Evolutionary conservation across 257 asterid genomes (phyloP).

Genomic region (Ophiorrhiza pumila): DNA sequence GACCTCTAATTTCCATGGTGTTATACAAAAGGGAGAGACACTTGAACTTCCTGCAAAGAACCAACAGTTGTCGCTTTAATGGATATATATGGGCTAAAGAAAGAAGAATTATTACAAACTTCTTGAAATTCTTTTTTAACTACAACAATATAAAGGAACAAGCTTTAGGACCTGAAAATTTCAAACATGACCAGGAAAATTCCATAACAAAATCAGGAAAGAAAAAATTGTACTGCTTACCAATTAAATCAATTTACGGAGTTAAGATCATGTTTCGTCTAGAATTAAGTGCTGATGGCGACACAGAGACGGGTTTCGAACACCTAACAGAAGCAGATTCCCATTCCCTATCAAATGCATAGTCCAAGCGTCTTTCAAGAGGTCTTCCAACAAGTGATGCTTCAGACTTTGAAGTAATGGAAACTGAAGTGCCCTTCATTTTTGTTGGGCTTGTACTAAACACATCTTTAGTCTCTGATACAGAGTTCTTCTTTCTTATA

Average conservation of each 20-base stretch:
- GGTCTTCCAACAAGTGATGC: constrained; percentile 35
- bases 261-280: constrained; percentile 35
- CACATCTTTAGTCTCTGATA: constrained; percentile 23
- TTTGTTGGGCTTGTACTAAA: constrained; percentile 21
- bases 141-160: not conserved
- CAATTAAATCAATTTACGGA: constrained; percentile 29
- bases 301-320: constrained; percentile 36
- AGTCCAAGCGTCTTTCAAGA: constrained; percentile 57
- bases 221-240: constrained; percentile 24
- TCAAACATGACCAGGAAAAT: not conserved
- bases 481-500: constrained; percentile 41
- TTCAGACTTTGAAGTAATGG: constrained; percentile 30
- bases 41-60: too few relatives aligned
- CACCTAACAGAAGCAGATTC: constrained; percentile 32
- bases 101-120: too few relatives aligned
- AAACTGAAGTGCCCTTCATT: constrained; percentile 25
- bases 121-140: not conserved
- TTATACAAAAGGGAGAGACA: too few relatives aligned
- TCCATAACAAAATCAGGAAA: not conserved
- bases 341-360: constrained; percentile 61
- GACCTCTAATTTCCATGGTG: too few relatives aligned
- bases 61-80: too few relatives aligned
- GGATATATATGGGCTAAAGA: too few relatives aligned
- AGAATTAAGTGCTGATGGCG: constrained; percentile 28
- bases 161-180: not conserved